phyloP scores from a whole-genome alignment of 2,329 filamentous ascomycete genomes.

The Camillea tinctor region DNA sequence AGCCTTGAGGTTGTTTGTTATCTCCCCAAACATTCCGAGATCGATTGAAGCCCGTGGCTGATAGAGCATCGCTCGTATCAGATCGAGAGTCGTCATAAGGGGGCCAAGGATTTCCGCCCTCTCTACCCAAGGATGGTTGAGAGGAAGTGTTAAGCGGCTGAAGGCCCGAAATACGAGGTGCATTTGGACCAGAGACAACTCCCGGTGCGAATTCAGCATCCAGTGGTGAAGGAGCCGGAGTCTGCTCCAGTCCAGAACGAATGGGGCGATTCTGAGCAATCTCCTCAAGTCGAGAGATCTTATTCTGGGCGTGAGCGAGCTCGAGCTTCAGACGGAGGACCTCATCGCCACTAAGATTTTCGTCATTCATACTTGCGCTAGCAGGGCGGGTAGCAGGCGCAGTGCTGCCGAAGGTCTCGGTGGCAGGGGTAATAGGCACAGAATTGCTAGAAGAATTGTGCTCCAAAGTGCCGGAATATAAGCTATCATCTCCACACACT shows the following conservation, averaged over 20 bases:
- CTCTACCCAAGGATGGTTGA: conserved; percentile 37
- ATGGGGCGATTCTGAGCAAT: conserved; percentile 62
- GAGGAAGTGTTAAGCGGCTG: conserved; percentile 27
- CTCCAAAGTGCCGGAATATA: conserved; percentile 40
- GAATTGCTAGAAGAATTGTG: conserved; percentile 56
- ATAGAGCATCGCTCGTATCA: conserved; percentile 55
- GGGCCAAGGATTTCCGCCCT: conserved; percentile 51
- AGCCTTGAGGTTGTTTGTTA: conserved; percentile 38
- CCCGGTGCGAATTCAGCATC: conserved; percentile 26
- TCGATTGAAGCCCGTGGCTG: conserved; percentile 51
- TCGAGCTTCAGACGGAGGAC: conserved; percentile 68
- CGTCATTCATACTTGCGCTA: conserved; percentile 48
- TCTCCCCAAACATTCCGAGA: conserved; percentile 57
- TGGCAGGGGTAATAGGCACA: conserved; percentile 61
- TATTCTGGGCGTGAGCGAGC: conserved; percentile 67
- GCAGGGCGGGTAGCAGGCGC: conserved; percentile 52
- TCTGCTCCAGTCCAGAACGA: conserved; percentile 57
- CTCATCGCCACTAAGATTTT: conserved; percentile 50
- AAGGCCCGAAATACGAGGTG: conserved; percentile 22
- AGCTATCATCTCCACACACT: conserved; percentile 36
- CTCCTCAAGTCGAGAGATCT: conserved; percentile 71
- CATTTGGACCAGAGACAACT: conserved; percentile 31
- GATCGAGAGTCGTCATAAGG: conserved; percentile 54
- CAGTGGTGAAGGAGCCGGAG: conserved; percentile 27
- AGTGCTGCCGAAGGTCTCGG: conserved; percentile 50